Evolutionary conservation across 2,329 filamentous ascomycete species (phyloP), one percentile per base, ranked within the genome.

Genomic region (Colletotrichum caudatum): DNA sequence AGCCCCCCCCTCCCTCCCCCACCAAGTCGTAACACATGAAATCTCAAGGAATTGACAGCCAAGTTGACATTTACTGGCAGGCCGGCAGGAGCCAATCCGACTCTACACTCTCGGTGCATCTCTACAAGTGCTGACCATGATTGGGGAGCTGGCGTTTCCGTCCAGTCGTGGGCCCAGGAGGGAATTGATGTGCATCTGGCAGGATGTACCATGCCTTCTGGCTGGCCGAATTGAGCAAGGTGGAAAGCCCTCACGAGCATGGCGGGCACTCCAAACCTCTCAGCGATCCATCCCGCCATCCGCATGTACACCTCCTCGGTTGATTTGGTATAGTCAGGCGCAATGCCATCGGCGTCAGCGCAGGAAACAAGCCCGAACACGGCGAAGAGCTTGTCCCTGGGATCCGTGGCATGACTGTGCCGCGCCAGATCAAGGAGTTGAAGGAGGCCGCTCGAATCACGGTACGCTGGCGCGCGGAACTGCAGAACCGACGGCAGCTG

Each of bases 341-440:
- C 35, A 6, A 70, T 41, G 0, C 73, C 71, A 5, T 75, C 54
- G 7, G 33, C 62, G 2, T 73, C 54, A 1, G 74, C 54, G 54
- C 77, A 75, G 20, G 64, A 60, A 26, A 78, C 75, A 18, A 77
- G n/a, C 1, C 76, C 76, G 18, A 75, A 72, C 0, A 76, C 53
- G 3, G 76, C 74, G 53, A 77, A 78, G 0, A 78, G 53, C 59
- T 77, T 78, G 56, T 78, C 78, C 3, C 74, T 71, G 2, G 76
- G 72, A 8, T 77, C 74, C 16, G 76, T 74, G 2, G 78, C 75
- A 1, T 12, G 51, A 9, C 51, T 66, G 3, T 23, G 18, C 0
- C 44, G 41, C 2, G 62, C 58, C 4, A 35, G 5, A 7, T 66
- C 62, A 1, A 66, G 44, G 2, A 71, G 62, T 1, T n/a, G 11